Evolutionary conservation across 129 eudicot species (phyloP), one percentile per base, ranked within the genome.

Genomic region (Centella asiatica): DNA sequence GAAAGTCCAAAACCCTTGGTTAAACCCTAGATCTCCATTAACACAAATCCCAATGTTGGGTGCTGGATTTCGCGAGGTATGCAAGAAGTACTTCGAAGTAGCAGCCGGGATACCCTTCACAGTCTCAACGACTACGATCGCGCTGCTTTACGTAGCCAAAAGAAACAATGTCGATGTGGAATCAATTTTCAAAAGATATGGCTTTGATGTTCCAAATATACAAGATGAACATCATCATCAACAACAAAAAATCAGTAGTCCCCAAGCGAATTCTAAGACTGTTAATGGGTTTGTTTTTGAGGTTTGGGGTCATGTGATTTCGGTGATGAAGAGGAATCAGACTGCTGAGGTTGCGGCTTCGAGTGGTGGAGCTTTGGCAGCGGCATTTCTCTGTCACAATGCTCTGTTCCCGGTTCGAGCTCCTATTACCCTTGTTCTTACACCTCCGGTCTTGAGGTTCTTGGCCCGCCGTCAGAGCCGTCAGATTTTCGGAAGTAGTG

Each of bases 81-180:
- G 84, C 6, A 84, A 76, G 33, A 92, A 92, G 45, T 92, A 92
- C 68, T 96, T 96, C 9, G 87, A 92, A 60, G 92, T 87, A 0
- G 96, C 85, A 2, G 13, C 84, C 1, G 98, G 81, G 0, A 90
- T 92, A 0, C 99, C 87, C 70, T 76, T 78, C 12, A 68, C 99
- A 17, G 85, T 92, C 27, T 92, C 99, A 4, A 95, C 78, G 10
- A 92, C 88, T 8, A 77, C 95, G 45, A 70, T 92, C 24, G 39
- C 83, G 44, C 90, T 95, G 12, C 70, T 92, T 0, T 92, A 82
- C 65, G 63, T 87, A 18, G 99, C 99, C 65, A 74, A 87, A 17
- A 87, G 76, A 18, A 92, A 77, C 88, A 92, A 92, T 72, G 86
- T 87, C 22, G 99, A 87, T 74, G 92, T 92, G 11, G 92, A 92